Base-by-base conservation (phyloP, 441 rosid species). In the Gossypium davidsonii region DNA sequence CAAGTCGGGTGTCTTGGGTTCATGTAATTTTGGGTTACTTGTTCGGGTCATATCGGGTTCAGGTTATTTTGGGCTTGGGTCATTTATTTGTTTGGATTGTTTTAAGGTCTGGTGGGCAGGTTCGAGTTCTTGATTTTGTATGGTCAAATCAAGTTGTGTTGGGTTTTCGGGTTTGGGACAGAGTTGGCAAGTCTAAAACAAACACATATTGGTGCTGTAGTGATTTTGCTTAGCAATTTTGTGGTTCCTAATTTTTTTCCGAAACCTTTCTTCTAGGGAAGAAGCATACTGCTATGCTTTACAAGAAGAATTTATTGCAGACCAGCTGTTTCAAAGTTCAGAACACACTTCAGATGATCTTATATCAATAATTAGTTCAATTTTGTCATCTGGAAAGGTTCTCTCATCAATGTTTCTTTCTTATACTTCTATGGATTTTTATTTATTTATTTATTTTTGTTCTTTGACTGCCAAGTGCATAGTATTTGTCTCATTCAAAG, bases 271-370 rank as follows among this genome's bases (percentile, higher is more conserved):
- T 86, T 64, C 48, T 69, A 93, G 99, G 97, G 90, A 96, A 79
- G 92, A 84, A 77, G 80, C 83, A 57, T 74, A 69, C 60, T 88
- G 85, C 79, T 93, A 90, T 87, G 82, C 89, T 77, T 76, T 89
- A 82, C 99, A 88, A 78, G 97, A 93, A 77, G 92, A 89, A 53
- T 90, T 89, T 81, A 86, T 93, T 72, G 89, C 97, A 59, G 98
- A 96, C 74, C 94, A 89, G 78, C 83, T 96, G 56, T 96, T 89
- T 85, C 91, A 90, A 78, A 87, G 85, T 84, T 83, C 92, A 65
- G 90, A 88, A 79, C 83, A 81, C 82, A 85, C 90, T 74, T 79
- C 85, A 20, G 94, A 89, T 66, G 90, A 88, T 84, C 96, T 96
- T 82, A 83, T 91, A 74, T 79, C 88, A 87, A 83, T 84, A 26